phyloP scores from a whole-genome alignment of 495 filamentous ascomycete genomes.

The Xylaria venustula region DNA sequence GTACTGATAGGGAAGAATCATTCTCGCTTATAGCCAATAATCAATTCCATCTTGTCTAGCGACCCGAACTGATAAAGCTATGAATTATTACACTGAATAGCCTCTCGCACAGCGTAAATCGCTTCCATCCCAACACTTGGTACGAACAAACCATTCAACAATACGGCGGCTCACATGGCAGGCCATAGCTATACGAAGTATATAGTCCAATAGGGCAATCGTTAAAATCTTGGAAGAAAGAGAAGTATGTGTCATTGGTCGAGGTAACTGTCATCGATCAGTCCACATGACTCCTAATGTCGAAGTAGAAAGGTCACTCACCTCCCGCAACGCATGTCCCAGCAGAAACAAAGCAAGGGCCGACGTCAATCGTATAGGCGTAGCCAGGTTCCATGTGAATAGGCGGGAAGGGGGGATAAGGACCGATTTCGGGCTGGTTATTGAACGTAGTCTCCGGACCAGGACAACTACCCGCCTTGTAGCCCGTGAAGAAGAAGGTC shows the following conservation, averaged over 20 bases:
- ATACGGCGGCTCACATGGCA: conserved; percentile 2
- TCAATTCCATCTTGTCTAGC: too few relatives aligned
- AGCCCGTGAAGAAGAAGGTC: conserved; percentile 25
- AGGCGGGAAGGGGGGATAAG: conserved; percentile 20
- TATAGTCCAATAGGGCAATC: conserved; percentile 13
- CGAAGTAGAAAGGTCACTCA: neutral
- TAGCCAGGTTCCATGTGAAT: conserved; percentile 31
- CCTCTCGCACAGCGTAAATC: too few relatives aligned
- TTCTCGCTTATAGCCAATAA: too few relatives aligned
- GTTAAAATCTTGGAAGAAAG: conserved; percentile 5
- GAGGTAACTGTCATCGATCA: conserved; percentile 8
- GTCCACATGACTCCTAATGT: neutral
- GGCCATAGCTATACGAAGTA: conserved; percentile 10
- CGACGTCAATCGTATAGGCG: conserved; percentile 27
- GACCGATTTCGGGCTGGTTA: conserved; percentile 18
- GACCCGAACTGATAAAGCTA: too few relatives aligned
- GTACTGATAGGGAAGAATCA: too few relatives aligned
- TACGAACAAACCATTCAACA: neutral
- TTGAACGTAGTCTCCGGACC: conserved; percentile 23
- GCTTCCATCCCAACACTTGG: too few relatives aligned
- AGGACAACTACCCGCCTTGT: conserved; percentile 23
- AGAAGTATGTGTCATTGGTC: conserved; percentile 12
- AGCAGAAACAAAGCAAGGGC: conserved; percentile 21
- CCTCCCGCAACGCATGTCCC: conserved; percentile 25
- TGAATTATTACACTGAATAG: too few relatives aligned